A percentile compares a stretch with the other conserved stretches of the same genome.
Evolutionary conservation across 2,329 filamentous ascomycete species (phyloP).

Genomic region (Monilinia aucupariae): DNA sequence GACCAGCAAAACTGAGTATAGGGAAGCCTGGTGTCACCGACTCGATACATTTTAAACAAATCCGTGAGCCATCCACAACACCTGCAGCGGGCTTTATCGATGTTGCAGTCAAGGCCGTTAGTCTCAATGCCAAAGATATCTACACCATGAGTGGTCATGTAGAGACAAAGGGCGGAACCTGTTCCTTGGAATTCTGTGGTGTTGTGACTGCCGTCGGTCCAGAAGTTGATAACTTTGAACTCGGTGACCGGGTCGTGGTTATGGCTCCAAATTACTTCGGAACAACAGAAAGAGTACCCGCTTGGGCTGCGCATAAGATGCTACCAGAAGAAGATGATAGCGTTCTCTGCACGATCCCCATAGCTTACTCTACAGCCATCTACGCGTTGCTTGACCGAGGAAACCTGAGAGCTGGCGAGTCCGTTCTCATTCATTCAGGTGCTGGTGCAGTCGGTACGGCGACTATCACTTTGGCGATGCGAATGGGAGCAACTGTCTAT

Average conservation of each 20-base stretch:
- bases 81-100: not conserved
- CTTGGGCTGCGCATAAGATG: conserved; percentile 21
- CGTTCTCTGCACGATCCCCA: conserved; percentile 22
- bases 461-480: conserved; percentile 34
- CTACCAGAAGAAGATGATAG: conserved; percentile 30
- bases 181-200: not conserved
- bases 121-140: not conserved
- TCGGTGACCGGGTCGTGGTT: not conserved
- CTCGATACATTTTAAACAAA: not conserved
- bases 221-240: not conserved
- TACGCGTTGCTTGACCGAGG: conserved; percentile 30
- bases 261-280: not conserved
- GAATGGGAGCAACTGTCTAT: conserved; percentile 35
- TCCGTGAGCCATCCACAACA: not conserved
- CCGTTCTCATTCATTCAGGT: conserved; percentile 37
- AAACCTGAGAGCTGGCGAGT: conserved; percentile 28
- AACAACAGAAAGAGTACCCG: not conserved
- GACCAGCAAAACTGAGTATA: not conserved
- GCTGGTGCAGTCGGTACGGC: conserved; percentile 38
- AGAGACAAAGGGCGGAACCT: not conserved
- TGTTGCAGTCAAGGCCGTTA: not conserved
- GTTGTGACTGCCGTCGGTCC: not conserved
- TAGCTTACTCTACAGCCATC: conserved; percentile 31
- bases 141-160: not conserved
- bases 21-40: not conserved